These are phyloP conservation scores for Solanum lignicaule DNA, from an alignment of 257 asterid species.

Conservation along the genomic window DNA sequence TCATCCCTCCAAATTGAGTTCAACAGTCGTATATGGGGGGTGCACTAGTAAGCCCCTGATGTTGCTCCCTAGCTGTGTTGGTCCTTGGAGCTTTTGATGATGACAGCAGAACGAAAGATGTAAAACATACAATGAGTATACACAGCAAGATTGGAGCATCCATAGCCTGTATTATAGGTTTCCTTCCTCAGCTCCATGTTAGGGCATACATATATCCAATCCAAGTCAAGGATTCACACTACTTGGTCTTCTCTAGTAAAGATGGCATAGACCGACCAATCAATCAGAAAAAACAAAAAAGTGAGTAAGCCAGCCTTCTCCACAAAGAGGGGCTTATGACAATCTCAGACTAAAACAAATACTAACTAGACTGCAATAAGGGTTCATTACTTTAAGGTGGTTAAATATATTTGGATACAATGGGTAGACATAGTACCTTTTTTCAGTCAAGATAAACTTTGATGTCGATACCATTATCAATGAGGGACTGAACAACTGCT, in stretches of 20 bases:
- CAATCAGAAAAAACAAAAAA: not conserved
- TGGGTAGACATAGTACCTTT: not conserved
- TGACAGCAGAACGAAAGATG: not conserved
- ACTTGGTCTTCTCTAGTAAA: not conserved
- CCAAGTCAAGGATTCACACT: not conserved
- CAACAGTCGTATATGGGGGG: not conserved
- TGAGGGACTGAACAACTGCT: slow-evolving; percentile 90
- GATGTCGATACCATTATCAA: slow-evolving; percentile 82
- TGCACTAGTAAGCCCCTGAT: not conserved
- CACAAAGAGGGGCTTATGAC: not conserved
- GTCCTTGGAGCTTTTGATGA: not conserved
- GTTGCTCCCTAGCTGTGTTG: not conserved
- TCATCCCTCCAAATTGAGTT: not conserved
- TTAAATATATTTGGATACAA: not conserved
- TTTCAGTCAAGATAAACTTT: slow-evolving; percentile 78
- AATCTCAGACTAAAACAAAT: not conserved
- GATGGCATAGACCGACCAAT: not conserved
- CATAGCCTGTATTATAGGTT: not conserved
- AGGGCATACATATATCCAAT: not conserved
- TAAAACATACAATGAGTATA: not conserved
- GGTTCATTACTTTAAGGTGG: not conserved
- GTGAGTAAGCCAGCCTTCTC: not conserved
- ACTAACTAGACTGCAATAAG: not conserved
- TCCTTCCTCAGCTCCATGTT: not conserved
- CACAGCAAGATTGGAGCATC: not conserved